Percentiles rank a stretch among this genome's conserved stretches.
phyloP scores from a whole-genome alignment of 2,329 filamentous ascomycete species.

The Hypoxylon sp. region DNA sequence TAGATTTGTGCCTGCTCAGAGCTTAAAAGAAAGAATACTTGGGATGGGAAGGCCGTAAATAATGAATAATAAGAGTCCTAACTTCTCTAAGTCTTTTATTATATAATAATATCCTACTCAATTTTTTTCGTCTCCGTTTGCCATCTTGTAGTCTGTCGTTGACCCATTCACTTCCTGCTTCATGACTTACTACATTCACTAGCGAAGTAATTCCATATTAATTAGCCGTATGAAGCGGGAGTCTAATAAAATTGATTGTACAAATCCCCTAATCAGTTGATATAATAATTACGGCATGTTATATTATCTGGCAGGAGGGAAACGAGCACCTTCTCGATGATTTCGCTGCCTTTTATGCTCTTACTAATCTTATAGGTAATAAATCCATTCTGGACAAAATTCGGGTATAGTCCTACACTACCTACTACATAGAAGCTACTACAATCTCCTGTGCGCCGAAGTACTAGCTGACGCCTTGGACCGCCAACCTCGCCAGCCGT shows the following conservation, averaged over 20 bases:
- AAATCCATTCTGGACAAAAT: too few species aligned
- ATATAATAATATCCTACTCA: neutral
- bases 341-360: too few species aligned
- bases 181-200: neutral
- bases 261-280: too few species aligned
- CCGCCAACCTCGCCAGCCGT: neutral
- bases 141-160: neutral
- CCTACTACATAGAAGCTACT: neutral
- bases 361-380: too few species aligned
- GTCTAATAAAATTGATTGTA: neutral
- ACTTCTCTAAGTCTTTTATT: neutral
- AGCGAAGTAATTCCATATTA: neutral
- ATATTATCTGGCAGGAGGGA: too few species aligned
- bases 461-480: neutral
- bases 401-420: neutral
- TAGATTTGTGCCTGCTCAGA: slow-evolving; percentile 20
- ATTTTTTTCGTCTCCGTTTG: neutral
- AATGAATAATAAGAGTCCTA: neutral
- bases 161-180: neutral
- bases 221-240: neutral
- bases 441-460: neutral
- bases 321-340: too few species aligned
- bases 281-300: too few species aligned
- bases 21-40: neutral
- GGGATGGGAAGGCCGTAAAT: neutral